Evolutionary conservation across 768 basidiomycete species (phyloP).

Genomic region (Podaxis carcinomalis): DNA sequence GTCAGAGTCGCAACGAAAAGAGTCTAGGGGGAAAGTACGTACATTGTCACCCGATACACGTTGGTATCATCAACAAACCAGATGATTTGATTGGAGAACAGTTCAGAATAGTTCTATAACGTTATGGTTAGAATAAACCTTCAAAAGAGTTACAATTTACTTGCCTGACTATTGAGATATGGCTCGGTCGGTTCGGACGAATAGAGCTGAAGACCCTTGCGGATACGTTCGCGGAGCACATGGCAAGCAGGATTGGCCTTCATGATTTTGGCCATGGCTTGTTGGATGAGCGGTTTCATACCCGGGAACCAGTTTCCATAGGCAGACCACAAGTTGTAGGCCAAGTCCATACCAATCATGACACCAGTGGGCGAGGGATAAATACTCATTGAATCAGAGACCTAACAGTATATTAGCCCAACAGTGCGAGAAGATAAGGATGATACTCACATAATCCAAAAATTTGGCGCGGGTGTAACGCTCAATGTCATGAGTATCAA

Average conservation of each 20-base stretch:
- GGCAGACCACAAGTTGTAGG: constrained; percentile 97
- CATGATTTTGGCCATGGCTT: constrained; percentile 99
- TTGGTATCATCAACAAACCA: constrained; percentile 99
- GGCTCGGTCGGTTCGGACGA: constrained; percentile 99
- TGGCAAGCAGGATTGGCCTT: constrained; percentile 98
- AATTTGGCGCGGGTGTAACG: constrained; percentile 98
- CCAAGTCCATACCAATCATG: constrained; percentile 98
- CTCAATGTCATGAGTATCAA: constrained; percentile 98
- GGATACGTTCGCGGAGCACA: constrained; percentile 96
- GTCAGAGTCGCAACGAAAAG: background rate
- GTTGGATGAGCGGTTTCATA: constrained; percentile 95
- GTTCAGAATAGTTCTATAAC: constrained; percentile 81
- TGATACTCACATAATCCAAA: constrained; percentile 80
- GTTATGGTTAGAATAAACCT: background rate
- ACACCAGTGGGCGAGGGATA: constrained; percentile 99
- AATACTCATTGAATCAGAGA: constrained; percentile 97
- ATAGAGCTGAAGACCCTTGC: constrained; percentile 97
- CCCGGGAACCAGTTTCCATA: constrained; percentile 99
- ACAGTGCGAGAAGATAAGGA: background rate
- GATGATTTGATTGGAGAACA: constrained; percentile 98
- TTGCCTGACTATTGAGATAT: constrained; percentile 91
- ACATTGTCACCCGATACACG: constrained; percentile 98
- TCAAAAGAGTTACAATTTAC: constrained; percentile 4
- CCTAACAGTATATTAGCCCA: constrained; percentile 32
- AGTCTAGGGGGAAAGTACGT: constrained; percentile 17